Percentiles rank a stretch among this genome's conserved stretches.
These are phyloP conservation scores for Lentinus tigrinus DNA, from an alignment of 768 basidiomycete species.

Conservation along the genomic window DNA sequence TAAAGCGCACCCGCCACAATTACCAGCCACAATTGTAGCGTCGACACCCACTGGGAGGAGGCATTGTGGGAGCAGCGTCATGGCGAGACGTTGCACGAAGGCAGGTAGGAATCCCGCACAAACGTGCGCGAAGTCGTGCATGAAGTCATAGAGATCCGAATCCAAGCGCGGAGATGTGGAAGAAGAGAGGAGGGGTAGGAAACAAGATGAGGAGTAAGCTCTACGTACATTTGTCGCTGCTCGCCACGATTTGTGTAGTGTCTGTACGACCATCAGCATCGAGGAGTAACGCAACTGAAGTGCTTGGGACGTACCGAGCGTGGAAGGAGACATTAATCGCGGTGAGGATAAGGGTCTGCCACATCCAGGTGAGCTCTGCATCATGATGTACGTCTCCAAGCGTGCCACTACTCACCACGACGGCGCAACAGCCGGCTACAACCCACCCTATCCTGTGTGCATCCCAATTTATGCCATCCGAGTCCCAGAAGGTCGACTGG, in stretches of 20 bases:
- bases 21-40: too few relatives aligned
- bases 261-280: slow-evolving; percentile 34
- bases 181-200: too few relatives aligned
- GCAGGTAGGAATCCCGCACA: too few relatives aligned
- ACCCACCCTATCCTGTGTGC: slow-evolving; percentile 72
- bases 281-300: background rate
- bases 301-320: slow-evolving; percentile 50
- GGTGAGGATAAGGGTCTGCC: slow-evolving; percentile 63
- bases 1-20: too few relatives aligned
- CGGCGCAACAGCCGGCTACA: slow-evolving; percentile 61
- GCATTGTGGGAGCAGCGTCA: too few relatives aligned
- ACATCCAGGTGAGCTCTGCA: background rate
- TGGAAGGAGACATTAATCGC: slow-evolving; percentile 54
- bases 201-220: background rate
- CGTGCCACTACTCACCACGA: slow-evolving; percentile 45
- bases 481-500: slow-evolving; percentile 63
- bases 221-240: slow-evolving; percentile 74
- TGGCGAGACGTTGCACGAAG: too few relatives aligned
- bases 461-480: slow-evolving; percentile 55
- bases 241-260: slow-evolving; percentile 70
- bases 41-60: too few relatives aligned
- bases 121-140: too few relatives aligned
- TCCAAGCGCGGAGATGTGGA: too few relatives aligned
- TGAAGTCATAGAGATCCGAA: too few relatives aligned
- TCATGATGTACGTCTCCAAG: background rate